Conservation (phyloP, 768 basidiomycete genomes). For the Chalciporus piperatus region DNA sequence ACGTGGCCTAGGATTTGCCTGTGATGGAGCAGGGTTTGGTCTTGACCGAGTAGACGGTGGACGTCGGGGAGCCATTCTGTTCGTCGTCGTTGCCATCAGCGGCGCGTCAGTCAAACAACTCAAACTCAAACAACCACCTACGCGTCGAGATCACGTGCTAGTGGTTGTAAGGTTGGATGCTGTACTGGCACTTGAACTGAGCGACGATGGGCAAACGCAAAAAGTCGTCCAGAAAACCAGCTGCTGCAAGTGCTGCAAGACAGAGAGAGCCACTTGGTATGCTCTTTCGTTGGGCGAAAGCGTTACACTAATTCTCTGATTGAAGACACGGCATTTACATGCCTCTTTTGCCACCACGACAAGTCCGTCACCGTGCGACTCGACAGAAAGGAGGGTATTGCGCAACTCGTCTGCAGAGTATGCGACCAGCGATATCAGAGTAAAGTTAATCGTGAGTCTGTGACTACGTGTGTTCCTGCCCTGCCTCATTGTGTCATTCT, state of each 20-base stretch:
- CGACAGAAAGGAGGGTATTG: conserved; percentile 83
- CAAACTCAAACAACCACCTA: conserved; percentile 31
- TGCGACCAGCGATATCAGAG: conserved; percentile 87
- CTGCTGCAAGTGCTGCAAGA: conserved; percentile 57
- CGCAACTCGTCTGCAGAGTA: conserved; percentile 75
- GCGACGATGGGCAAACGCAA: conserved; percentile 81
- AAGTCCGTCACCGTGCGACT: conserved; percentile 83
- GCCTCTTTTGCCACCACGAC: conserved; percentile 88
- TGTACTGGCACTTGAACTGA: not conserved
- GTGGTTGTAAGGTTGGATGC: not conserved
- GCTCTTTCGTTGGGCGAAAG: conserved; percentile 1
- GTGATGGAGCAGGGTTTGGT: conserved; percentile 28
- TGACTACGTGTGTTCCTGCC: not conserved
- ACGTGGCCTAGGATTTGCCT: conserved; percentile 43
- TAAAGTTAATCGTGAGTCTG: conserved; percentile 76
- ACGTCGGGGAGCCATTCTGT: conserved; percentile 63
- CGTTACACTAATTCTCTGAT: conserved; percentile 3
- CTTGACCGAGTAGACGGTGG: conserved; percentile 47
- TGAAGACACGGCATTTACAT: conserved; percentile 80
- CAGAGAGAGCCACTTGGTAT: conserved; percentile 73
- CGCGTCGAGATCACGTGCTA: conserved; percentile 36
- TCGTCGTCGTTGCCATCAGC: conserved; percentile 5
- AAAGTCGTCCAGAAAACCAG: conserved; percentile 83
- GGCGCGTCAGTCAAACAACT: not conserved
- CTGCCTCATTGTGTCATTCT: conserved; percentile 16